phyloP scores from a whole-genome alignment of 2,329 filamentous ascomycete species.

The Monosporascus sp. region DNA sequence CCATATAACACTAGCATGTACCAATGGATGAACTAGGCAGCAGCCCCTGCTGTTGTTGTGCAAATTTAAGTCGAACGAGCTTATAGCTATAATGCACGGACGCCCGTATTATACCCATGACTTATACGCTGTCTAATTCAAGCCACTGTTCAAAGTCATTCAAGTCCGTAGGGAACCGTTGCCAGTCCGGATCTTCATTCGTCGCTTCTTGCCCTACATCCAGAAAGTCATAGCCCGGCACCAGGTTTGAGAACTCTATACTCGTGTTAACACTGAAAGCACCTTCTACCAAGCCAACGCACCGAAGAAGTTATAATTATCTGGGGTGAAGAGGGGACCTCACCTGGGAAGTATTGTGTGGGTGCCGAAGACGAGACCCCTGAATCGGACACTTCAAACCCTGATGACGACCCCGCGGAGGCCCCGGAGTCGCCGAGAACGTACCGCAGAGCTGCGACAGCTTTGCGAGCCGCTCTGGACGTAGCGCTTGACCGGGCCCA shows the following conservation, averaged over 20 bases:
- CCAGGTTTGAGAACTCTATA: neutral
- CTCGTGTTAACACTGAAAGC: neutral
- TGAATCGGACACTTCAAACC: no score
- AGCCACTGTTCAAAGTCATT: neutral
- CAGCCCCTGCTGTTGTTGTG: no score
- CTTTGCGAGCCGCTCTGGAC: slow-evolving; percentile 15
- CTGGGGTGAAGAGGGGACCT: neutral
- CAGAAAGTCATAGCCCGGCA: neutral
- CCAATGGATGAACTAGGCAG: no score
- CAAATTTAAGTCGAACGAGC: no score
- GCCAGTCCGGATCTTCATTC: neutral
- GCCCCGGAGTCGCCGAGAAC: neutral
- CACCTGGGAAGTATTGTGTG: neutral
- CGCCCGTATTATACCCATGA: no score
- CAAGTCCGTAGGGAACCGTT: neutral
- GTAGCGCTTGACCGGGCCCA: slow-evolving; percentile 11
- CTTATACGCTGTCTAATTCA: neutral
- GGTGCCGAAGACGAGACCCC: no score
- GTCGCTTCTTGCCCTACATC: neutral
- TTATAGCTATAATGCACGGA: no score
- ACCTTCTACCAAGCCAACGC: neutral
- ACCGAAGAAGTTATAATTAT: neutral
- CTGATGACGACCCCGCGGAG: neutral
- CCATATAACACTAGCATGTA: no score
- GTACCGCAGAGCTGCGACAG: slow-evolving; percentile 8